Conservation (phyloP, 2,329 filamentous ascomycete genomes). For the Aspergillus chevalieri region DNA sequence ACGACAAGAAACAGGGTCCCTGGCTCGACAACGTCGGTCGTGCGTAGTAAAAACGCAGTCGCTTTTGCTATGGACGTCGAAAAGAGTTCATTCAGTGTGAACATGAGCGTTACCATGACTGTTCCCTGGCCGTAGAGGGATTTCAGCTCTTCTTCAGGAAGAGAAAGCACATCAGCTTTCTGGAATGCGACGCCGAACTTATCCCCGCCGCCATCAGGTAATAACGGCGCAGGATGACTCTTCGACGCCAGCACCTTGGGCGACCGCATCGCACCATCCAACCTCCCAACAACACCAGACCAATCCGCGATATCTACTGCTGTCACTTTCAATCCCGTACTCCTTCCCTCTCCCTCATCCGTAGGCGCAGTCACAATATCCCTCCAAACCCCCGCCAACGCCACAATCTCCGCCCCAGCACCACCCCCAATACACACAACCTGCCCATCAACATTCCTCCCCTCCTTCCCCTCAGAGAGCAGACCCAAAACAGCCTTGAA, state of each 20-base stretch:
- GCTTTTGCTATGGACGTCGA: conserved; percentile 67
- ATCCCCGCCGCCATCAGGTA: conserved; percentile 3
- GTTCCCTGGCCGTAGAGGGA: conserved; percentile 27
- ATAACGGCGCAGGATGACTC: conserved; percentile 25
- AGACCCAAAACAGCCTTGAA: conserved; percentile 36
- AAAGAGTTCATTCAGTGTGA: conserved; percentile 95
- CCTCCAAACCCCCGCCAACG: conserved; percentile 51
- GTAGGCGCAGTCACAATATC: conserved; percentile 20
- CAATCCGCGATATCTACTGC: conserved; percentile 83
- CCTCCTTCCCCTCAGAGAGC: neutral
- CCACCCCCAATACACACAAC: conserved; percentile 59
- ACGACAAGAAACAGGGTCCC: conserved; percentile 74
- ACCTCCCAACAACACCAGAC: conserved; percentile 54
- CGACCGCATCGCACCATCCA: conserved; percentile 52
- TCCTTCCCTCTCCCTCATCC: neutral
- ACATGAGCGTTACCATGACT: conserved; percentile 72
- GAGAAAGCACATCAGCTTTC: conserved; percentile 47
- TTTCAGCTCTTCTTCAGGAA: conserved; percentile 33
- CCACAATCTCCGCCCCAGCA: conserved; percentile 61
- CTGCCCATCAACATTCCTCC: neutral
- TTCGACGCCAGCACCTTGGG: conserved; percentile 22
- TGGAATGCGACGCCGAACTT: conserved; percentile 37
- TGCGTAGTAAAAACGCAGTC: conserved; percentile 64
- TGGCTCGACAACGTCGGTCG: conserved; percentile 54
- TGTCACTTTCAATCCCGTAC: conserved; percentile 37